Evolutionary conservation across 169 alveolate genomes (phyloP), one percentile per base, ranked within the genome.

Genomic region (Plasmodium chabaudi): DNA sequence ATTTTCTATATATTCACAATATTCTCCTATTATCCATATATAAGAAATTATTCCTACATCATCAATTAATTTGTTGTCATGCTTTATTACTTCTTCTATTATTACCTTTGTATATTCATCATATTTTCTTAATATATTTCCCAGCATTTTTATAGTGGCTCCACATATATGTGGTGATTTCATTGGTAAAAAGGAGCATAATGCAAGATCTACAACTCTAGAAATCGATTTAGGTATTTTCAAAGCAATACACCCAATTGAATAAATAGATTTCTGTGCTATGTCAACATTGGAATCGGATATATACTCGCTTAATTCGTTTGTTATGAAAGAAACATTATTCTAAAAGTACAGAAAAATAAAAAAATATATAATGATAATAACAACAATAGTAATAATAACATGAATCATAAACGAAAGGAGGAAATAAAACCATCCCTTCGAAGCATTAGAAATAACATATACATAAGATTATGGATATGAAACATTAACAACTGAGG

Each of bases 251-350:
- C 92, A 89, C 2, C 98, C 99, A 25, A 97, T 92, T 64, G 98
- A 96, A 87, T 93, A 77, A 21, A 98, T 96, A 23, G 98, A 92
- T 87, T 96, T 96, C 92, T 95, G 96, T 1, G 98, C 97, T 21
- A 98, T 94, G 17, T 96, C 98, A 27, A 95, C 90, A 79, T 97
- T 96, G n/a, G 94, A 97, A 88, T 98, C 99, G 63, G 97, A 96
- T 5, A 97, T 98, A 91, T 97, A 98, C 77, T 97, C 99, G 27
- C 96, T 95, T 57, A 98, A 70, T 91, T 98, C 99, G 63, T 94
- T 93, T 10, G 95, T 82, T 25, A 96, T 95, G 72, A 97, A 98
- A 49, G 93, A 77, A 21, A 96, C 92, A 90, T 95, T 97, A 46
- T 79, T 93, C 94, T 97, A 84, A 12, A 21, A 47, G 55, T 12